These are phyloP conservation scores for Pichia cephalocereana DNA, from an alignment of 805 yeast genomes.

Conservation along the genomic window DNA sequence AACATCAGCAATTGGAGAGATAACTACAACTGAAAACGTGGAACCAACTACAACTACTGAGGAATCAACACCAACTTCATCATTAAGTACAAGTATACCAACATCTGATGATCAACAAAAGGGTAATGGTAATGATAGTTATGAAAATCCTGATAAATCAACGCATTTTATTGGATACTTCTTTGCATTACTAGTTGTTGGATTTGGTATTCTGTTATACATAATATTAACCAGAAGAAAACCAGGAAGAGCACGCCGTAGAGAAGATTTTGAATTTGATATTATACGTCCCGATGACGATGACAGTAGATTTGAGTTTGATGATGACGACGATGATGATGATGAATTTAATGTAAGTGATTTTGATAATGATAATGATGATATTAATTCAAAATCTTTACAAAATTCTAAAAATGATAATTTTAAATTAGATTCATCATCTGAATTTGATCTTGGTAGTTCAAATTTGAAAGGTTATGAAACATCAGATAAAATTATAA, in stretches of 20 bases:
- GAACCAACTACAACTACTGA: conserved; percentile 5
- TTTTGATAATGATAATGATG: conserved; percentile 6
- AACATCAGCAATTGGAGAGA: background rate
- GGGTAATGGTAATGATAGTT: background rate
- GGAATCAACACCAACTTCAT: conserved; percentile 1
- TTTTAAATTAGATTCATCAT: background rate
- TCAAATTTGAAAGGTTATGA: conserved; percentile 1
- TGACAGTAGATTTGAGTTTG: conserved; percentile 23
- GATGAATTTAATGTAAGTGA: conserved; percentile 4
- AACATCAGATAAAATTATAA: background rate
- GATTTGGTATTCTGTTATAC: conserved; percentile 39
- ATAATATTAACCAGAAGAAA: conserved; percentile 31
- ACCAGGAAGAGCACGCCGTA: conserved; percentile 38
- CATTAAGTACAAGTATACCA: background rate
- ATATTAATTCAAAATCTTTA: background rate
- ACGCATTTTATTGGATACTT: conserved; percentile 26
- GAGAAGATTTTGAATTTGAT: conserved; percentile 72
- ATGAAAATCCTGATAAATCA: conserved; percentile 1
- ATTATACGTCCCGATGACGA: conserved; percentile 59
- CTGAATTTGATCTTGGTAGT: conserved; percentile 6
- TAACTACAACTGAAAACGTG: conserved; percentile 2
- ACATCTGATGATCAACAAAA: background rate
- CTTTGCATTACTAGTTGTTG: conserved; percentile 48
- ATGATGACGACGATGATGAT: conserved; percentile 11
- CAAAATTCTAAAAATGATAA: background rate